Percentiles rank a stretch among this genome's conserved stretches.
Conservation (phyloP, 2,329 filamentous ascomycete species). For the Fusarium sp. region DNA sequence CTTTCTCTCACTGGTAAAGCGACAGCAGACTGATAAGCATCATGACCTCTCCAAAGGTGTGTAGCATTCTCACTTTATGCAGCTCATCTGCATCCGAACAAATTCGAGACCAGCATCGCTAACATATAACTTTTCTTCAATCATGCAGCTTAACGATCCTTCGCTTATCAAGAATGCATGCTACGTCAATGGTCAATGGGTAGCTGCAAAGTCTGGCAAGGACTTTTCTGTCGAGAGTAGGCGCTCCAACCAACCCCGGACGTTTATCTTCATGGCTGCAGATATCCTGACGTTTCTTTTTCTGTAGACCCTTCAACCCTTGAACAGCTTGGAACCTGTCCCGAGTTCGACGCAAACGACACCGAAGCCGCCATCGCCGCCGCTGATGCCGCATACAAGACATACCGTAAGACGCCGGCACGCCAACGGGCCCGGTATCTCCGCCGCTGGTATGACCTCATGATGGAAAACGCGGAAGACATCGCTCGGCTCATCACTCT, state of each 20-base stretch:
- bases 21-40: conserved; percentile 19
- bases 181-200: conserved; percentile 83
- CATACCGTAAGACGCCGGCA: conserved; percentile 70
- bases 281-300: conserved; percentile 22
- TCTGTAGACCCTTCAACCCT: conserved; percentile 75
- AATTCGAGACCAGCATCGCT: conserved; percentile 22
- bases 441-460: conserved; percentile 74
- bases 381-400: conserved; percentile 67
- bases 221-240: conserved; percentile 77
- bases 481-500: conserved; percentile 75
- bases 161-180: conserved; percentile 76
- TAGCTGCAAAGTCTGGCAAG: conserved; percentile 75
- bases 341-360: conserved; percentile 77
- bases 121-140: conserved; percentile 9
- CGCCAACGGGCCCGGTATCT: conserved; percentile 70
- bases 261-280: background rate
- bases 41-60: conserved; percentile 39
- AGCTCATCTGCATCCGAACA: conserved; percentile 11
- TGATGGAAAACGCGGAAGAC: conserved; percentile 74
- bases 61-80: conserved; percentile 19
- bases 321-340: conserved; percentile 74
- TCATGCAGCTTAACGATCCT: conserved; percentile 66
- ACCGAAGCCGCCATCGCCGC: conserved; percentile 76
- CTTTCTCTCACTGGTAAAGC: background rate
- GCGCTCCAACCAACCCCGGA: conserved; percentile 25